Evolutionary conservation across 371 early-diverging fungal genomes (phyloP), one percentile per base, ranked within the genome.

Genomic region (Apophysomyces ossiformis): DNA sequence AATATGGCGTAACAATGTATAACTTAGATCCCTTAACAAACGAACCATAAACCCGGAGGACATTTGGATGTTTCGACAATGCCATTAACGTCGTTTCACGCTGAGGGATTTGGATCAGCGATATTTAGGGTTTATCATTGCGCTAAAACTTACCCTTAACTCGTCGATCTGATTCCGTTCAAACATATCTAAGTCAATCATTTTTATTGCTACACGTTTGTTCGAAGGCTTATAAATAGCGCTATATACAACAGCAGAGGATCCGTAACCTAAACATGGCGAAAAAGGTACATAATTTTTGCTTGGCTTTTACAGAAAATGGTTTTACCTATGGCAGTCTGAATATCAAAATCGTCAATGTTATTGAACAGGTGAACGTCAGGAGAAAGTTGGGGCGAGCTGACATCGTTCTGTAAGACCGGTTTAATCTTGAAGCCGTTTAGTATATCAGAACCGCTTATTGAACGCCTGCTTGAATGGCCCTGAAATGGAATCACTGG

Each of bases 121-220:
- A 7, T 15, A 39, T 4, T 59, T 13, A 4, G 58, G 35, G n/a
- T 7, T 45, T 45, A n/a, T 18, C 0, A 2, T 7, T 13, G 18
- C 37, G 7, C 36, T 21, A 32, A 41, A 41, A 21, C 56, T 64
- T 84, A 92, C 91, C 74, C 96, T 71, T 57, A 96, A 86, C 74
- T 95, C 95, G 69, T 95, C 96, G 56, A 96, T 96, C 75, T 96
- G 96, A 75, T 94, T 93, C 16, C 95, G 85, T 70, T 95, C 95
- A 86, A 96, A 96, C 88, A 89, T 85, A 73, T 96, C 96, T 70
- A 96, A 72, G 72, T 96, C 95, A 69, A 96, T 94, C 73, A 93
- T 87, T 71, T 96, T 96, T 45, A 95, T 82, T 35, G 93, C 93
- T 7, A 96, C 92, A 41, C 82, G 74, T 71, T 85, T 86, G 57